Conservation (phyloP, 495 filamentous ascomycete species). For the Tuber melanosporum region DNA sequence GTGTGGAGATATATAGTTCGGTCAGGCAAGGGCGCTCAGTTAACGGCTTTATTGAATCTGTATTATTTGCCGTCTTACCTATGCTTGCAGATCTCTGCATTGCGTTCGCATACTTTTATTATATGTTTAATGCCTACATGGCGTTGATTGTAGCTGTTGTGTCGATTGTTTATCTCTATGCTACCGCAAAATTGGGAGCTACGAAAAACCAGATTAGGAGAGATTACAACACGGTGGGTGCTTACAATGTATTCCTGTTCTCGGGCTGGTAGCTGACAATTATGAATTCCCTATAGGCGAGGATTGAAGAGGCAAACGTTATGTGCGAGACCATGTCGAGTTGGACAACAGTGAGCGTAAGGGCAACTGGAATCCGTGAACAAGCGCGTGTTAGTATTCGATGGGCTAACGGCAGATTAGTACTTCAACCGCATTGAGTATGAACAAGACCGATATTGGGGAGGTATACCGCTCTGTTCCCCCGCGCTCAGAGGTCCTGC, state of each 20-base stretch:
- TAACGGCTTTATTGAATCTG: slow-evolving; percentile 57
- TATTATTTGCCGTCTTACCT: slow-evolving; percentile 62
- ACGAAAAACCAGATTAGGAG: slow-evolving; percentile 46
- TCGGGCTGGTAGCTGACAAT: slow-evolving; percentile 31
- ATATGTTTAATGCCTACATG: slow-evolving; percentile 67
- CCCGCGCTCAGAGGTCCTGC: not conserved
- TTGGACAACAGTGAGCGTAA: slow-evolving; percentile 59
- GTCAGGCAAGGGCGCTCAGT: slow-evolving; percentile 60
- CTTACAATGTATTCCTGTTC: slow-evolving; percentile 31
- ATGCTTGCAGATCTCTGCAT: slow-evolving; percentile 66
- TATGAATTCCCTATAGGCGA: slow-evolving; percentile 38
- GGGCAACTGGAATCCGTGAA: slow-evolving; percentile 10
- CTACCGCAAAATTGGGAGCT: slow-evolving; percentile 50
- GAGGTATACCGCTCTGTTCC: slow-evolving; percentile 33
- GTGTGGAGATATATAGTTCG: slow-evolving; percentile 62
- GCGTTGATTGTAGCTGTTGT: slow-evolving; percentile 61
- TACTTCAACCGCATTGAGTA: slow-evolving; percentile 66
- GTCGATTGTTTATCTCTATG: slow-evolving; percentile 57
- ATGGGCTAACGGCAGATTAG: slow-evolving; percentile 9
- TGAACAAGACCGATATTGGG: slow-evolving; percentile 56
- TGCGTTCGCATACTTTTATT: slow-evolving; percentile 62
- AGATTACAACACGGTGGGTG: slow-evolving; percentile 41
- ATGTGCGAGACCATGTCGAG: slow-evolving; percentile 59
- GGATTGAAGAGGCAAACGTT: slow-evolving; percentile 55
- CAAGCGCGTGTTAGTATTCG: not conserved